phyloP scores from a whole-genome alignment of 2,329 filamentous ascomycete species.

The Arthrobotrys sinensis region DNA sequence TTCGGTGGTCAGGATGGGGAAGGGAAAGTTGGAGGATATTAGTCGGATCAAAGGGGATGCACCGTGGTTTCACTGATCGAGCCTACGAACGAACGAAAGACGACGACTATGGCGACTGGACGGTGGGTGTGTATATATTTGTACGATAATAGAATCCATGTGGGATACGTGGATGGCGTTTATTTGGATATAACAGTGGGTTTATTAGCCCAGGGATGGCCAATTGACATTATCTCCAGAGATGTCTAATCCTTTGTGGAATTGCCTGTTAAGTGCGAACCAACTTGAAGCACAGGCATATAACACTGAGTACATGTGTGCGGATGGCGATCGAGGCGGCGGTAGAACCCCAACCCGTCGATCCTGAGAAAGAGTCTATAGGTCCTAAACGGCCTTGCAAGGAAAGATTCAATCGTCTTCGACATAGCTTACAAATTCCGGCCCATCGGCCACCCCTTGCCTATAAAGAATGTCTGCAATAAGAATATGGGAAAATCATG shows the following conservation, averaged over 20 bases:
- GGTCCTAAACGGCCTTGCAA: not conserved
- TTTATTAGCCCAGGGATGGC: not conserved
- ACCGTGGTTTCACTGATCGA: constrained; percentile 68
- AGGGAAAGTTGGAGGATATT: constrained; percentile 74
- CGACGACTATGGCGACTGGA: not conserved
- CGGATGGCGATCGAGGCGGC: too few species aligned
- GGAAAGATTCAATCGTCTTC: not conserved
- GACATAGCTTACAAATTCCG: constrained; percentile 25
- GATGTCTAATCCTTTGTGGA: not conserved
- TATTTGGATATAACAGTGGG: constrained; percentile 17
- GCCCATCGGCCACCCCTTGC: not conserved
- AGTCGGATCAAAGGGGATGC: constrained; percentile 73
- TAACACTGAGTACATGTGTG: too few species aligned
- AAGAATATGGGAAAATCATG: not conserved
- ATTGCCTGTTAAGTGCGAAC: too few species aligned
- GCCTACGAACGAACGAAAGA: not conserved
- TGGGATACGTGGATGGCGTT: constrained; percentile 29
- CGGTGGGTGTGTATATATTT: constrained; percentile 45
- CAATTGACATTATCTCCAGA: constrained; percentile 3
- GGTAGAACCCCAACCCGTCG: too few species aligned
- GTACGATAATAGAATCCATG: constrained; percentile 43
- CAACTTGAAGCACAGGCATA: too few species aligned
- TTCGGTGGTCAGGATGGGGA: constrained; percentile 86
- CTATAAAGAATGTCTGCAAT: not conserved
- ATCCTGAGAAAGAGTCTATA: too few species aligned